Evolutionary conservation across 2,329 filamentous ascomycete genomes (phyloP).

Genomic region (Microcera coccophila): DNA sequence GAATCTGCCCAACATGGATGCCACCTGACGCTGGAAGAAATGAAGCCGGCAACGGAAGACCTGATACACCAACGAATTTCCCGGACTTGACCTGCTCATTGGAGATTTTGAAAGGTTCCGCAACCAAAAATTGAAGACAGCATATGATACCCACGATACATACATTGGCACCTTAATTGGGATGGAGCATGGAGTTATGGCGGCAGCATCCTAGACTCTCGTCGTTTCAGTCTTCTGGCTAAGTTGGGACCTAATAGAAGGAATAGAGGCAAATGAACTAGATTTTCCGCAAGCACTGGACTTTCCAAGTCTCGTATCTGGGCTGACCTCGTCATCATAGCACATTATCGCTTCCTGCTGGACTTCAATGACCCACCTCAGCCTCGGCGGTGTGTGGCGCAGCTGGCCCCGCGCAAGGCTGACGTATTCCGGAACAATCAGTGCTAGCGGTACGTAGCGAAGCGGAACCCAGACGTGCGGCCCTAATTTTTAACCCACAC

Average conservation of each 20-base stretch:
- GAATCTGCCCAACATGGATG: too few relatives aligned
- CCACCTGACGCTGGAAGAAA: background rate
- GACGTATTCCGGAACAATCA: conserved; percentile 5
- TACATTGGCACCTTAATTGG: background rate
- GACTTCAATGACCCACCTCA: too few relatives aligned
- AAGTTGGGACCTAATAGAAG: too few relatives aligned
- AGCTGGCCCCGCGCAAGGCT: conserved; percentile 9
- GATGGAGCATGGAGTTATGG: conserved; percentile 3
- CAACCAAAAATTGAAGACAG: background rate
- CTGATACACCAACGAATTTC: background rate
- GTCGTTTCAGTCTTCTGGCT: too few relatives aligned
- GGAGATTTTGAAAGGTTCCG: background rate
- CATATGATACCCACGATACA: conserved; percentile 6
- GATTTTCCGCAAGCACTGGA: too few relatives aligned
- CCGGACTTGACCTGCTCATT: background rate
- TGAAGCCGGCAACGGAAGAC: background rate
- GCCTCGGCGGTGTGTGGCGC: conserved; percentile 3
- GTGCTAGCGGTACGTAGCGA: conserved; percentile 14
- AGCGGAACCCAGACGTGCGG: conserved; percentile 32
- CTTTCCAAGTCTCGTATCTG: too few relatives aligned
- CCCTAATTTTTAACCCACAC: conserved; percentile 52
- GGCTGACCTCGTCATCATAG: too few relatives aligned
- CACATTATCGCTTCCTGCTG: too few relatives aligned
- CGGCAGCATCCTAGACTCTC: too few relatives aligned
- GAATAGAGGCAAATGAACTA: too few relatives aligned